Conservation (phyloP, 192 early-diverging fungal species). For the Geranomyces variabilis region DNA sequence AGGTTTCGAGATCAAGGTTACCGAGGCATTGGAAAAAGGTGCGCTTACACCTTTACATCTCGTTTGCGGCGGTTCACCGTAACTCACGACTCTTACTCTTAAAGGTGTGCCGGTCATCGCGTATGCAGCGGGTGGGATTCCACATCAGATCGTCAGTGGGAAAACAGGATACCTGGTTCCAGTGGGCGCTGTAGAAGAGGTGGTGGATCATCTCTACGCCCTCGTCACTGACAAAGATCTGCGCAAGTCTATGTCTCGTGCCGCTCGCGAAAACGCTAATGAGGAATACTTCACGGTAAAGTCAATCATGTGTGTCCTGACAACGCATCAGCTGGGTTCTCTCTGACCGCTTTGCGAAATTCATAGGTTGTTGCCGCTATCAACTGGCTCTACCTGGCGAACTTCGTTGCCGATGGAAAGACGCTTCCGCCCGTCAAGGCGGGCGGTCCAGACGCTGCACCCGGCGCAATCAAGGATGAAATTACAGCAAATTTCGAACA, state of each 20-base stretch:
- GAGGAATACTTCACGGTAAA: slow-evolving; percentile 60
- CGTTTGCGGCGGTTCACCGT: neutral
- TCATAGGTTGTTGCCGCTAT: slow-evolving; percentile 66
- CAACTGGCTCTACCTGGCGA: slow-evolving; percentile 75
- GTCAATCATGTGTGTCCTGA: slow-evolving; percentile 34
- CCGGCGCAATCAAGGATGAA: neutral
- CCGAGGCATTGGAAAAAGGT: slow-evolving; percentile 72
- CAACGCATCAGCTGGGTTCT: neutral
- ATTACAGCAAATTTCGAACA: neutral
- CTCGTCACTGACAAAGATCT: slow-evolving; percentile 62
- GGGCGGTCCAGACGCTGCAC: too few relatives aligned
- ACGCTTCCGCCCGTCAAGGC: too few relatives aligned
- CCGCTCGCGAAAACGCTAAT: slow-evolving; percentile 30
- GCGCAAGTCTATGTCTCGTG: slow-evolving; percentile 44
- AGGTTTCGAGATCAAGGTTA: slow-evolving; percentile 85
- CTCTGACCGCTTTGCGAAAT: neutral
- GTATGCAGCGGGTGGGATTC: slow-evolving; percentile 75
- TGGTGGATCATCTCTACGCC: slow-evolving; percentile 62
- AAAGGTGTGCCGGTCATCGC: slow-evolving; percentile 61
- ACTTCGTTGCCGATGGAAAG: slow-evolving; percentile 41
- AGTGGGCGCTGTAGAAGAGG: slow-evolving; percentile 61
- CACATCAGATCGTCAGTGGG: slow-evolving; percentile 74
- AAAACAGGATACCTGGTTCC: slow-evolving; percentile 70
- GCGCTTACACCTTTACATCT: neutral
- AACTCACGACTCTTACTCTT: neutral